Percentiles rank a stretch among this genome's conserved stretches.
Evolutionary conservation across 2,329 filamentous ascomycete genomes (phyloP).

Genomic region (Nothophaeocryptopus gaeumannii): DNA sequence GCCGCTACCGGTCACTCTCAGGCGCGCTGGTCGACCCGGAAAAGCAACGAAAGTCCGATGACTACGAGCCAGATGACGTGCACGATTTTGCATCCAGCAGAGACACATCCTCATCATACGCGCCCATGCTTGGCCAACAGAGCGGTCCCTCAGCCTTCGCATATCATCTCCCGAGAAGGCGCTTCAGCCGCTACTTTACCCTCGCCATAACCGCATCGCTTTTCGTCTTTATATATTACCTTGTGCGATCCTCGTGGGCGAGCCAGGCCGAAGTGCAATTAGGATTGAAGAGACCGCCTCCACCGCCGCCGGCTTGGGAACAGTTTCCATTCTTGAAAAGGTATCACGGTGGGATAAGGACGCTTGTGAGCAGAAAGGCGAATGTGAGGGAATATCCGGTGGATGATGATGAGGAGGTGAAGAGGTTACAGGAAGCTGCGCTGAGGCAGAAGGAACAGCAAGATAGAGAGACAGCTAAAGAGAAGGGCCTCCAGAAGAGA

Average conservation of each 20-base stretch:
- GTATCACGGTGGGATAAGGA: slow-evolving; percentile 85
- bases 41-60: slow-evolving; percentile 36
- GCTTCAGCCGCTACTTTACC: slow-evolving; percentile 77
- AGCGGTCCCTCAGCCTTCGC: slow-evolving; percentile 30
- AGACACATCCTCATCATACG: slow-evolving; percentile 23
- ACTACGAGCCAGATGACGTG: slow-evolving; percentile 29
- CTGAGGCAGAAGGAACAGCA: slow-evolving; percentile 36
- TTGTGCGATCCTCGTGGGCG: slow-evolving; percentile 53
- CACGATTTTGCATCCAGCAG: slow-evolving; percentile 34
- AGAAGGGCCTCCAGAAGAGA: slow-evolving; percentile 33
- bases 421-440: slow-evolving; percentile 37
- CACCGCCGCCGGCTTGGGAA: slow-evolving; percentile 76
- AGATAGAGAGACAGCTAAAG: slow-evolving; percentile 37
- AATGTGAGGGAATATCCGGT: slow-evolving; percentile 73
- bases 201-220: slow-evolving; percentile 67
- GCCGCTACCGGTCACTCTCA: slow-evolving; percentile 34
- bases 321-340: slow-evolving; percentile 78
- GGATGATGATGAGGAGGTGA: slow-evolving; percentile 56
- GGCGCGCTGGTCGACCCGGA: slow-evolving; percentile 37
- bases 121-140: slow-evolving; percentile 32
- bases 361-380: slow-evolving; percentile 61
- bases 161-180: slow-evolving; percentile 44
- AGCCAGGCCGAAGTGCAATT: slow-evolving; percentile 55
- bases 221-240: slow-evolving; percentile 70
- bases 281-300: slow-evolving; percentile 50